Conservation (phyloP, 2,329 filamentous ascomycete genomes). For the Celoporthe dispersa region DNA sequence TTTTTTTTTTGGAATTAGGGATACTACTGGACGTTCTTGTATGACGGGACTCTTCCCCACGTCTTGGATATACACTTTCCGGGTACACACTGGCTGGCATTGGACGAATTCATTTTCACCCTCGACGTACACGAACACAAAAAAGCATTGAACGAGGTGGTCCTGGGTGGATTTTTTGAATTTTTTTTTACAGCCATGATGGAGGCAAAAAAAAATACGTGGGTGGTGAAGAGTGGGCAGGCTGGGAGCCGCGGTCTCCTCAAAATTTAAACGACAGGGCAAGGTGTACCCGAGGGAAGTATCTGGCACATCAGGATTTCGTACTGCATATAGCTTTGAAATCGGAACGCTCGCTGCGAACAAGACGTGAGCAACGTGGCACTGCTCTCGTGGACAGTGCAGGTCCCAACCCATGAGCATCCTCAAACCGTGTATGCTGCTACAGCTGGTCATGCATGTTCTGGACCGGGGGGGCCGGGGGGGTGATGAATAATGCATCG, state of each 20-base stretch:
- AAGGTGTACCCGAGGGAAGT: neutral
- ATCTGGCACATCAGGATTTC: slow-evolving; percentile 3
- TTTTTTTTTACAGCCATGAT: neutral
- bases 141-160: neutral
- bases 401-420: neutral
- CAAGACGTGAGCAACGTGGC: neutral
- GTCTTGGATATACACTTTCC: neutral
- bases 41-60: neutral
- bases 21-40: neutral
- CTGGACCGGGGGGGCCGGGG: neutral
- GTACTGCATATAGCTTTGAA: slow-evolving; percentile 8
- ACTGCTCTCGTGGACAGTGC: slow-evolving; percentile 2
- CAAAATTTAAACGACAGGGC: neutral
- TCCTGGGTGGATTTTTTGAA: neutral
- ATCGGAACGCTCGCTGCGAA: neutral
- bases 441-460: neutral
- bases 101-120: neutral
- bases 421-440: neutral
- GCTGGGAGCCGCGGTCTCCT: neutral
- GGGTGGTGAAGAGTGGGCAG: neutral
- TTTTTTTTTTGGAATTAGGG: neutral
- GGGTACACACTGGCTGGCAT: neutral
- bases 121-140: neutral
- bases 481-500: neutral
- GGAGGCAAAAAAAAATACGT: neutral